Evolutionary conservation across 768 basidiomycete genomes (phyloP), one percentile per base, ranked within the genome.

Genomic region (Tylopilus cervinicoccineus): DNA sequence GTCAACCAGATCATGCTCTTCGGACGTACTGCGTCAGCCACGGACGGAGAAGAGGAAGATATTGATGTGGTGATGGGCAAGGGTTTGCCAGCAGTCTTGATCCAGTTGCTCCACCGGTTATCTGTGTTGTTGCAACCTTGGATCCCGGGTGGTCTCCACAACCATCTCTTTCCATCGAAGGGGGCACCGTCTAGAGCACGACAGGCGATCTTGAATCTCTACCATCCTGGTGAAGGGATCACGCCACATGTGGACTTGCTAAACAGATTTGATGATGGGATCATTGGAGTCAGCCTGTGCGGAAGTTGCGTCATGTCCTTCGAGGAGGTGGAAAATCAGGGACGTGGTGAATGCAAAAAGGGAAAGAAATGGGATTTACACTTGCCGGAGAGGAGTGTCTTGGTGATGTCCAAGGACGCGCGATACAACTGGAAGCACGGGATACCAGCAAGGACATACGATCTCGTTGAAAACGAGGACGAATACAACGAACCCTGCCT

Each of bases 1-100:
- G 72, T 79, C 39, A 89, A 95, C 60, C 92, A 94, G 65, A 78
- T 86, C 44, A 93, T 94, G 92, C 76, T 95, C 16, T 95, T 95
- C 59, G 82, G 82, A 37, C 77, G 83, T 32, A 57, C 54, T 33
- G 17, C 42, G 44, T 47, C 62, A 17, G 40, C 37, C 19, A 38
- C 19, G 8, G 54, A 47, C 14, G 47, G 34, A 24, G 43, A 54
- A 20, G 47, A 47, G 27, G 58, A 53, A 4, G 49, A 54, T 31
- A 22, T 40, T 5, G 53, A 58, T 11, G 51, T 51, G 28, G 50
- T 48, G 42, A 56, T 55, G 55, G 57, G 70, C 5, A 67, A 69
- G 28, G 76, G 79, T 22, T 70, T 91, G 22, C 88, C 88, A 9
- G 60, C 69, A 3, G 69, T 81, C 43, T 68, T 93, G 33, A 54